phyloP scores from a whole-genome alignment of 2,329 filamentous ascomycete species.

The Trichoderma gracile region DNA sequence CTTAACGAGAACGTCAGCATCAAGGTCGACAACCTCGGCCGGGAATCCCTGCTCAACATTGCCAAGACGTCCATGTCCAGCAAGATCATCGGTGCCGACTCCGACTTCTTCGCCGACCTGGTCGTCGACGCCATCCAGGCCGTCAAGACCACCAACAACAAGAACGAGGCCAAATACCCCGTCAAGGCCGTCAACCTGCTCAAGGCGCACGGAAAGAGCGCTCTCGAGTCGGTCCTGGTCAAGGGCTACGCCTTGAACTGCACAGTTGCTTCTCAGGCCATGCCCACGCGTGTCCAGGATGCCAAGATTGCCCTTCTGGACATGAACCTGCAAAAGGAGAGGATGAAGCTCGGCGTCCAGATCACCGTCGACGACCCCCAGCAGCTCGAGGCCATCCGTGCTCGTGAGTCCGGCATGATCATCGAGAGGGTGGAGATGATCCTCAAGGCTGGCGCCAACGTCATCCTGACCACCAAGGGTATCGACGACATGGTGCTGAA shows the following conservation, averaged over 20 bases:
- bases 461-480: slow-evolving; percentile 94
- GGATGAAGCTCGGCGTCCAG: slow-evolving; percentile 98
- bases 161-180: slow-evolving; percentile 90
- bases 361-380: slow-evolving; percentile 97
- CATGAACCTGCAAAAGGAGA: slow-evolving; percentile 98
- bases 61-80: slow-evolving; percentile 99
- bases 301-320: slow-evolving; percentile 96
- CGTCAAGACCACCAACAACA: slow-evolving; percentile 90
- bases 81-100: slow-evolving; percentile 96
- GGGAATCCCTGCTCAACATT: slow-evolving; percentile 89
- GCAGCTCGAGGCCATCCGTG: slow-evolving; percentile 94
- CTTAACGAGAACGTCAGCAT: slow-evolving; percentile 98
- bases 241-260: slow-evolving; percentile 98
- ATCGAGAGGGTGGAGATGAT: slow-evolving; percentile 96
- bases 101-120: slow-evolving; percentile 96
- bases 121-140: slow-evolving; percentile 94
- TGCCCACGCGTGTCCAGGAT: slow-evolving; percentile 88
- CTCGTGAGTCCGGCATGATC: slow-evolving; percentile 89
- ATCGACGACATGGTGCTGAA: slow-evolving; percentile 97
- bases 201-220: slow-evolving; percentile 95
- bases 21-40: slow-evolving; percentile 87
- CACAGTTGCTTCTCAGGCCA: slow-evolving; percentile 96
- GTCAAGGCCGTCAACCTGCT: slow-evolving; percentile 99
- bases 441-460: slow-evolving; percentile 93
- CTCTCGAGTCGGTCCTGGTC: slow-evolving; percentile 82